Percentiles rank a stretch among this genome's conserved stretches.
These are phyloP conservation scores for Helotiales sp. DNA, from an alignment of 2,329 filamentous ascomycete species.

Conservation along the genomic window DNA sequence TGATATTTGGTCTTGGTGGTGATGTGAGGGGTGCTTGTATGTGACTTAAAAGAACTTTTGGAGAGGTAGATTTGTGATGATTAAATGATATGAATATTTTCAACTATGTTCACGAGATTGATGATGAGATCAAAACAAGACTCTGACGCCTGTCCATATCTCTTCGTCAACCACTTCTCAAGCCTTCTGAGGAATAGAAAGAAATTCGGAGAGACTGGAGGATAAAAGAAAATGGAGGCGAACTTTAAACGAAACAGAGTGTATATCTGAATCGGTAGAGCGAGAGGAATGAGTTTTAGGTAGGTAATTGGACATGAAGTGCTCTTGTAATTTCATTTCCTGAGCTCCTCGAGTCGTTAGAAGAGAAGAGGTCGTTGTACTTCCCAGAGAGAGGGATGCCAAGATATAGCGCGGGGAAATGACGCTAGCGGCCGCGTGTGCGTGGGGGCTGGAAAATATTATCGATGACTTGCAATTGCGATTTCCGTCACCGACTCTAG, in stretches of 20 bases:
- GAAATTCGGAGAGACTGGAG: too few relatives aligned
- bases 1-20: not conserved
- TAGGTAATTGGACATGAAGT: too few relatives aligned
- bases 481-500: not conserved
- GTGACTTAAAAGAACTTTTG: not conserved
- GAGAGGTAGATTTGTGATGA: conserved; percentile 2
- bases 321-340: too few relatives aligned
- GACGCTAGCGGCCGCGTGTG: conserved; percentile 11
- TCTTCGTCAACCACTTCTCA: too few relatives aligned
- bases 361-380: not conserved
- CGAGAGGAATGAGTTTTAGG: too few relatives aligned
- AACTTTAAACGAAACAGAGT: too few relatives aligned
- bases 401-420: not conserved
- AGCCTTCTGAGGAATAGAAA: too few relatives aligned
- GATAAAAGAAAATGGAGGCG: too few relatives aligned
- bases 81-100: conserved; percentile 5
- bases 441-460: conserved; percentile 9
- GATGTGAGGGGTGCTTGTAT: not conserved
- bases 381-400: not conserved
- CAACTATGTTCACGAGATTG: too few relatives aligned
- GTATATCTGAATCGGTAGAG: too few relatives aligned
- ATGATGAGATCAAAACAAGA: not conserved
- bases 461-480: not conserved
- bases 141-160: too few relatives aligned
- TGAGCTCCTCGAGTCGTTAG: not conserved